phyloP scores from a whole-genome alignment of 176 grass and related monocot genomes.

The Rhynchospora tenuis region DNA sequence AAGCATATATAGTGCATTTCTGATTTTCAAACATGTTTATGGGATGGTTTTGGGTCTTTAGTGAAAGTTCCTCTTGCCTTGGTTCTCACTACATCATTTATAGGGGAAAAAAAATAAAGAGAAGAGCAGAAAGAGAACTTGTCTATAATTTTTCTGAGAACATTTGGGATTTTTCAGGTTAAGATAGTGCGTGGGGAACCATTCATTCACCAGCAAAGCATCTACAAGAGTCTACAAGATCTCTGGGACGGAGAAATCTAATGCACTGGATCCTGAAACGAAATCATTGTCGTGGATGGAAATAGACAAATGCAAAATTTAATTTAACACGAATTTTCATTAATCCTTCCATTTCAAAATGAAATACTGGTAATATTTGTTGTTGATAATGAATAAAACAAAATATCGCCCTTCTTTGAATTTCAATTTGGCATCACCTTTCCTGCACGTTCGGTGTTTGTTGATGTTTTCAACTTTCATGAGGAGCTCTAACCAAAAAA shows the following conservation, averaged over 20 bases:
- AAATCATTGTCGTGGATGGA: not conserved
- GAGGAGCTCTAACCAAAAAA: no score
- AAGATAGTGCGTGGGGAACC: constrained; percentile 31
- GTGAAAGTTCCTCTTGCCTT: not conserved
- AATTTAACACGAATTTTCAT: no score
- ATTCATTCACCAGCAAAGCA: constrained; percentile 34
- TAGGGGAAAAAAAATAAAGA: not conserved
- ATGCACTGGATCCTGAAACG: not conserved
- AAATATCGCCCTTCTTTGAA: no score
- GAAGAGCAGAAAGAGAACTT: constrained; percentile 5
- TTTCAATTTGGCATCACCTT: no score
- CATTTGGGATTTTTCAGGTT: constrained; percentile 31
- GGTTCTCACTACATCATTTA: not conserved
- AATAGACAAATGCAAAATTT: no score
- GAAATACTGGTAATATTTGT: no score
- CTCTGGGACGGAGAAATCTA: constrained; percentile 54
- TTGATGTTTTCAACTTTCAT: no score
- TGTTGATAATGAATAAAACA: no score
- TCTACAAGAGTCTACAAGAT: constrained; percentile 40
- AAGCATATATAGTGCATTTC: no score
- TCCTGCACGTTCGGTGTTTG: no score
- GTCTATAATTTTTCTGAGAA: not conserved
- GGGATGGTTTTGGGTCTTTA: not conserved
- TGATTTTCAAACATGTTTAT: no score
- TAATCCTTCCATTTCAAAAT: no score